Percentiles rank a stretch among this genome's conserved stretches.
Conservation (phyloP, 768 basidiomycete genomes). For the Mycena chlorophos region DNA sequence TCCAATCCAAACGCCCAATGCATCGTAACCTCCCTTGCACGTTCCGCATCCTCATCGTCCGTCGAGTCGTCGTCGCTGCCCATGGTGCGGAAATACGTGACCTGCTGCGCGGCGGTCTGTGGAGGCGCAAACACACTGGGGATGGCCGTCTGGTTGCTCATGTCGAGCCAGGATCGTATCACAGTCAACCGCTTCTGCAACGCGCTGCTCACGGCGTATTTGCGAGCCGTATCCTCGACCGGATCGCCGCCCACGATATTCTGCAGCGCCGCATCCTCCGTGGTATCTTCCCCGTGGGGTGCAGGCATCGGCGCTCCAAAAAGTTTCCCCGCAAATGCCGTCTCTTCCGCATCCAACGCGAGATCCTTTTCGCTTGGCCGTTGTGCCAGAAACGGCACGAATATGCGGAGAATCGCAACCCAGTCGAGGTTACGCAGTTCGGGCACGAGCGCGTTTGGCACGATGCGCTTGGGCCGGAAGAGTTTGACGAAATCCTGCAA, state of each 20-base stretch:
- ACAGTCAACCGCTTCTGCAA: conserved; percentile 44
- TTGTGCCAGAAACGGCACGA: conserved; percentile 54
- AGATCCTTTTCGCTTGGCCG: conserved; percentile 9
- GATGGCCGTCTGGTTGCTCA: conserved; percentile 34
- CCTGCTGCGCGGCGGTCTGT: conserved; percentile 15
- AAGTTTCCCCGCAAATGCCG: background rate
- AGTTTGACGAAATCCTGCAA: conserved; percentile 77
- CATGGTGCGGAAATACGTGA: conserved; percentile 31
- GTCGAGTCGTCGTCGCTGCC: conserved; percentile 47
- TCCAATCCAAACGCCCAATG: conserved; percentile 54
- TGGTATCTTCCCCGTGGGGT: conserved; percentile 31
- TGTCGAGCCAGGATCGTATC: conserved; percentile 45
- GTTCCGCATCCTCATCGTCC: conserved; percentile 40
- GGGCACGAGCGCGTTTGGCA: conserved; percentile 76
- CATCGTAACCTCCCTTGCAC: conserved; percentile 58
- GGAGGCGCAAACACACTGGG: conserved; percentile 32
- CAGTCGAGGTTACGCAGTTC: conserved; percentile 63
- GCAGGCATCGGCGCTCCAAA: conserved; percentile 7
- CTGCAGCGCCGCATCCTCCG: conserved; percentile 48
- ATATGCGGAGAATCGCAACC: conserved; percentile 68
- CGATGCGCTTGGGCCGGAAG: conserved; percentile 73
- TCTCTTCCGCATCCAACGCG: conserved; percentile 6
- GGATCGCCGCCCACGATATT: conserved; percentile 63
- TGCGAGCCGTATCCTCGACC: conserved; percentile 43
- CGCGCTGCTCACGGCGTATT: conserved; percentile 57